A percentile compares a stretch with the other conserved stretches of the same genome.
phyloP scores from a whole-genome alignment of 306 rosid species.

The Crotalaria pallida region DNA sequence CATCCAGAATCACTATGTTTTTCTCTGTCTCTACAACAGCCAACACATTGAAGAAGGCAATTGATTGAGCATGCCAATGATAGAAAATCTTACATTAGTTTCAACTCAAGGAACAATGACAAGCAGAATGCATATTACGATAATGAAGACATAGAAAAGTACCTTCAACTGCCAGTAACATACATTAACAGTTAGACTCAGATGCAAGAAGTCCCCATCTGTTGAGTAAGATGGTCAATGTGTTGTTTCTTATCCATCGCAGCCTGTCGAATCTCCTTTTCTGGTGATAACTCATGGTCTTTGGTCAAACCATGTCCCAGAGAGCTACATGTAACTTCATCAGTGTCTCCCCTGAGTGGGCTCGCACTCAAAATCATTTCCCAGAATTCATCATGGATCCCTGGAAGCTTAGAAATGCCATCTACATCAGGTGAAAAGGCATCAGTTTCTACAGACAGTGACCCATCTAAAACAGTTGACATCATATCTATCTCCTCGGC shows the following conservation, averaged over 20 bases:
- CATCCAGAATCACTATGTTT: background rate
- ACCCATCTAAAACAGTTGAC: constrained; percentile 44
- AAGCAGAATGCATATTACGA: constrained; percentile 31
- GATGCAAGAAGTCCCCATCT: constrained; percentile 66
- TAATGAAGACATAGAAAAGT: constrained; percentile 19
- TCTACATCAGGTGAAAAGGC: constrained; percentile 39
- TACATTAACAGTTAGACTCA: constrained; percentile 28
- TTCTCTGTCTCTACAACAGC: background rate
- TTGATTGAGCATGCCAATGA: background rate
- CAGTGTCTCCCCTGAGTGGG: constrained; percentile 42
- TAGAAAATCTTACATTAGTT: constrained; percentile 1
- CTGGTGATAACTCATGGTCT: constrained; percentile 36
- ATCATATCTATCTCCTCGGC: constrained; percentile 32
- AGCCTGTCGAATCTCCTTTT: constrained; percentile 37
- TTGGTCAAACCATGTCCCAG: constrained; percentile 34
- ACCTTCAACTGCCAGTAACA: constrained; percentile 48
- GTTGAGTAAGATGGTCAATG: constrained; percentile 52
- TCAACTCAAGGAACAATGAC: constrained; percentile 8
- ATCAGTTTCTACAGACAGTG: constrained; percentile 31
- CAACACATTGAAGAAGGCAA: background rate
- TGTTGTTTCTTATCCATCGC: constrained; percentile 42
- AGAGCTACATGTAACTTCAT: constrained; percentile 39
- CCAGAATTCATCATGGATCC: constrained; percentile 66
- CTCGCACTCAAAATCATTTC: constrained; percentile 45
- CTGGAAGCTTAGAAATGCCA: constrained; percentile 50